Evolutionary conservation across 2,329 filamentous ascomycete species (phyloP).

Genomic region (Ramularia collo-cygni): DNA sequence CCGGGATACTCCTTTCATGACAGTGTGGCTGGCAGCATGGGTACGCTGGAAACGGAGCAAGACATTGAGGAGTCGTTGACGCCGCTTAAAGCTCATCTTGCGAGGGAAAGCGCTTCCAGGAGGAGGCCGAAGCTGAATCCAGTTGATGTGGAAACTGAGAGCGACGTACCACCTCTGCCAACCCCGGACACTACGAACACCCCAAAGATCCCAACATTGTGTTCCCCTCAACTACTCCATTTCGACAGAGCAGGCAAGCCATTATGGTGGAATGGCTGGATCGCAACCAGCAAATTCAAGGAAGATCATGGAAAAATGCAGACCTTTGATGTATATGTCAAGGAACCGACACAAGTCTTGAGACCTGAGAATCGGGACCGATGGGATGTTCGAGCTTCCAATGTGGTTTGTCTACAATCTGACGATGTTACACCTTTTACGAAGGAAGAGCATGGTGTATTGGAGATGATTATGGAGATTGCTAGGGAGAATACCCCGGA

Average conservation of each 20-base stretch:
- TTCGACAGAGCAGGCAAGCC: conserved; percentile 36
- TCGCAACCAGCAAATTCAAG: conserved; percentile 38
- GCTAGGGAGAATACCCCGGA: conserved; percentile 11
- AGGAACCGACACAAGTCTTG: conserved; percentile 26
- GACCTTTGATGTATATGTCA: conserved; percentile 32
- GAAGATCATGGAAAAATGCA: conserved; percentile 31
- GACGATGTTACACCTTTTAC: conserved; percentile 23
- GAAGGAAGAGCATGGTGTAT: conserved; percentile 20
- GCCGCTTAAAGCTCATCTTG: too few species aligned
- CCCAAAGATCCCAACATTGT: conserved; percentile 32
- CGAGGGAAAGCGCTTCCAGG: too few species aligned
- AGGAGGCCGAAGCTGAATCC: too few species aligned
- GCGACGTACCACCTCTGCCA: too few species aligned
- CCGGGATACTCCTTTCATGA: conserved; percentile 39
- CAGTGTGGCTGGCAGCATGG: conserved; percentile 34
- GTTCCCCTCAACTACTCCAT: conserved; percentile 42
- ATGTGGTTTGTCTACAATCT: conserved; percentile 33
- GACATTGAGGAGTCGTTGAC: too few species aligned
- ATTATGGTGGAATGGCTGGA: conserved; percentile 45
- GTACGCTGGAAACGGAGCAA: conserved; percentile 19
- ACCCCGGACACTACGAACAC: background rate
- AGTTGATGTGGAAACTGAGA: too few species aligned
- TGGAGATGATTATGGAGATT: conserved; percentile 28
- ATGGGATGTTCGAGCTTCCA: conserved; percentile 31
- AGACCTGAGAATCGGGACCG: conserved; percentile 18